Conservation (phyloP, 2,329 filamentous ascomycete species). For the Stromatinia cepivora region DNA sequence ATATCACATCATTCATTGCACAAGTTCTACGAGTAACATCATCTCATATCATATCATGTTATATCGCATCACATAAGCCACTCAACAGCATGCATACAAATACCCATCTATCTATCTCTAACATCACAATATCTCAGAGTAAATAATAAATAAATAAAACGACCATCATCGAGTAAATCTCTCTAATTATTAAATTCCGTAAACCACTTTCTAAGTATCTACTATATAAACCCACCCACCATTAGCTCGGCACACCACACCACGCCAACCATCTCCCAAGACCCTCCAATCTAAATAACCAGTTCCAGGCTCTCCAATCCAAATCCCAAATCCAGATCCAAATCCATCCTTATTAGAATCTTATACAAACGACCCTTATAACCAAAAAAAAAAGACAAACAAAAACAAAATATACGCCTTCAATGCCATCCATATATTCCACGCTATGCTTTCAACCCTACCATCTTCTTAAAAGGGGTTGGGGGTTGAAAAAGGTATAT, state of each 20-base stretch:
- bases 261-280: background rate
- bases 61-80: no score
- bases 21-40: no score
- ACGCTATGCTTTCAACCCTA: constrained; percentile 5
- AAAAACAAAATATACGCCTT: background rate
- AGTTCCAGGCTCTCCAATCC: background rate
- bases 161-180: no score
- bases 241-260: background rate
- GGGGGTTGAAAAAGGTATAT: background rate
- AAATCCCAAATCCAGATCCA: background rate
- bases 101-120: no score
- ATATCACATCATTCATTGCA: no score
- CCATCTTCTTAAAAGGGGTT: background rate
- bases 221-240: background rate
- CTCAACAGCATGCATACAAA: no score
- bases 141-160: no score
- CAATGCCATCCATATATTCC: constrained; percentile 1
- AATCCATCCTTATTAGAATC: constrained; percentile 10
- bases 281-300: no score
- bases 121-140: no score
- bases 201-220: no score
- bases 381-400: background rate
- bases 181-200: no score
- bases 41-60: no score
- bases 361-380: background rate